Evolutionary conservation across 2,329 filamentous ascomycete species (phyloP), one percentile per base, ranked within the genome.

Genomic region (Xylaria arbuscula): DNA sequence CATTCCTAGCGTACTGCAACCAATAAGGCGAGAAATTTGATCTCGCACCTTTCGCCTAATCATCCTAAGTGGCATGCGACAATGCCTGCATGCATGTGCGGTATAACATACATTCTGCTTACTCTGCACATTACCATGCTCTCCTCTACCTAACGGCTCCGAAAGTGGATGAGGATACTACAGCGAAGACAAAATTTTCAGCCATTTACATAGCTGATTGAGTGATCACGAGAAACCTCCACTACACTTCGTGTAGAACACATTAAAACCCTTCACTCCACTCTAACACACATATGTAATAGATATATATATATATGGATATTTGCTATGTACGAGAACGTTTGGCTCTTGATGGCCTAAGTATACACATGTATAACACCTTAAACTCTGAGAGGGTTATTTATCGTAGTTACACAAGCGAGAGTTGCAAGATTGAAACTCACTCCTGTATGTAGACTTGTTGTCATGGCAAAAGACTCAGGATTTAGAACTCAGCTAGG

Each of bases 21-120:
- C 51, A 62, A 53, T 63, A 47, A 63, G 17, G n/a, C 17, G 55
- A 15, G 24, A 34, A 28, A 28, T 22, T 10, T 34, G 24, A 55
- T 13, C 10, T 19, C 8, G 32, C 22, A 34, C 6, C 19, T 34
- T 36, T 53, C n/a, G 28, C 13, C 28, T n/a, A 34, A n/a, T 48
- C 19, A 24, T 15, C 13, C 48, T 51, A 51, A 3, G 22, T 28
- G 45, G 19, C 10, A 28, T 24, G 17, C 28, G n/a, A 17, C 34
- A 36, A 17, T 22, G 15, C 19, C 32, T 55, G n/a, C 15, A 54
- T 36, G 17, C 17, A 17, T 17, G 40, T 36, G 13, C 22, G 24
- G n/a, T 38, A 55, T 47, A 36, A n/a, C 38, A 42, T 45, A 0
- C 32, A 34, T 22, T 32, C 22, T 61, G 57, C 56, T 55, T 61